These are phyloP conservation scores for Quercus bicolor DNA, from an alignment of 306 rosid genomes.

Conservation along the genomic window DNA sequence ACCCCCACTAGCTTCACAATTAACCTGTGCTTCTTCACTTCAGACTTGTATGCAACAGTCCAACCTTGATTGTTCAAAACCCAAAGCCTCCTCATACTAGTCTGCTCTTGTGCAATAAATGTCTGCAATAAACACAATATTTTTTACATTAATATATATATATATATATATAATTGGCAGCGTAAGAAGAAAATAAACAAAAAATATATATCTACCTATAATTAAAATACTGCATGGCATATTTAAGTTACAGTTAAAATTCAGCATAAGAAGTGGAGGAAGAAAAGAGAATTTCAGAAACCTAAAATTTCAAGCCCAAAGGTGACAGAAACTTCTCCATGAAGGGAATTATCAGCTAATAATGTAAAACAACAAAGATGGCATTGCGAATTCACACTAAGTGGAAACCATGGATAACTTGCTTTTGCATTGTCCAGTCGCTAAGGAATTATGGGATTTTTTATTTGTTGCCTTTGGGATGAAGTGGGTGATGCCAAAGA, in stretches of 20 bases:
- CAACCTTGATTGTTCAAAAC: conserved; percentile 52
- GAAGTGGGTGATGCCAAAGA: too few relatives aligned
- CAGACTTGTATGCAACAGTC: conserved; percentile 69
- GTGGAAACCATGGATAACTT: too few relatives aligned
- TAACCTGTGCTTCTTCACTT: conserved; percentile 69
- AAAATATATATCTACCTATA: background rate
- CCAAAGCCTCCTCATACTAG: conserved; percentile 71
- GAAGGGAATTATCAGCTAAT: background rate
- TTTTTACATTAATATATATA: background rate
- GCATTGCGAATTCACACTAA: too few relatives aligned
- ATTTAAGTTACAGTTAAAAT: background rate
- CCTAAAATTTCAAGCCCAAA: background rate
- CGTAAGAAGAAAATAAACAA: background rate
- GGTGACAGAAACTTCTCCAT: background rate
- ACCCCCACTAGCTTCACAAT: conserved; percentile 52
- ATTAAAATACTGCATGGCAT: background rate
- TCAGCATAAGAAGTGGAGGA: background rate
- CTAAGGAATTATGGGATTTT: too few relatives aligned
- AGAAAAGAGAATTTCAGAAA: background rate
- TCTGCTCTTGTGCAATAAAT: conserved; percentile 91
- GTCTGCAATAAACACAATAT: conserved; percentile 48
- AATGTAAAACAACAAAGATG: background rate
- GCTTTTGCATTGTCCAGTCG: too few relatives aligned
- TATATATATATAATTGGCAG: background rate
- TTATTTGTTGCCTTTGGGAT: too few relatives aligned